Conservation (phyloP, 139 green algal genomes). For the Chlorella sp. region DNA sequence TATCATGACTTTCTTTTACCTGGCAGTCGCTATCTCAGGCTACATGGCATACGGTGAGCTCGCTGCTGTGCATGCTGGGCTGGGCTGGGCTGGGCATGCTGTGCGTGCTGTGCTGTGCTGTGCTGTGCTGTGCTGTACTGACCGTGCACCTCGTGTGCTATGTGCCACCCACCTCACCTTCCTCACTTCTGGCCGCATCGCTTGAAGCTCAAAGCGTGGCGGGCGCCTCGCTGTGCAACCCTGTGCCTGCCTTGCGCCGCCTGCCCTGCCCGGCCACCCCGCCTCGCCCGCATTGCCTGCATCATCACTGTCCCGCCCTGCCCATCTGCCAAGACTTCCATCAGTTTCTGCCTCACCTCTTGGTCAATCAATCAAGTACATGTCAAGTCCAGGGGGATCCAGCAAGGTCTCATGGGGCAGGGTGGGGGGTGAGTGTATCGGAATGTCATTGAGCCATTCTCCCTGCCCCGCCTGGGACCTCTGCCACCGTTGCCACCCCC, state of each 20-base stretch:
- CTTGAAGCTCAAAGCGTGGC: not conserved
- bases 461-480: too few relatives aligned
- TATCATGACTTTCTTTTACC: constrained; percentile 46
- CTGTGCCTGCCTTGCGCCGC: too few relatives aligned
- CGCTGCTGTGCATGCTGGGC: not conserved
- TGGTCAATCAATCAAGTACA: too few relatives aligned
- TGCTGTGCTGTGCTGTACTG: not conserved
- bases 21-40: constrained; percentile 39
- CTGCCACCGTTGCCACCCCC: too few relatives aligned
- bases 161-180: too few relatives aligned
- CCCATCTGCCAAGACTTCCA: not conserved
- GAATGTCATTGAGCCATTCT: too few relatives aligned
- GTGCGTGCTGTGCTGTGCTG: constrained; percentile 4
- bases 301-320: not conserved
- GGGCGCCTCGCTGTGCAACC: not conserved
- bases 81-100: not conserved
- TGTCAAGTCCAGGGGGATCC: too few relatives aligned
- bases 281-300: not conserved
- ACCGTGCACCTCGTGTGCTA: not conserved
- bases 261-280: too few relatives aligned
- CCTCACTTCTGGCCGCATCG: not conserved
- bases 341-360: too few relatives aligned
- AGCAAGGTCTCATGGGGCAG: too few relatives aligned
- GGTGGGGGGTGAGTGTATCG: too few relatives aligned
- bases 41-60: constrained; percentile 46